Base-by-base conservation (phyloP, 2,329 filamentous ascomycete genomes). In the Claviceps maximensis region DNA sequence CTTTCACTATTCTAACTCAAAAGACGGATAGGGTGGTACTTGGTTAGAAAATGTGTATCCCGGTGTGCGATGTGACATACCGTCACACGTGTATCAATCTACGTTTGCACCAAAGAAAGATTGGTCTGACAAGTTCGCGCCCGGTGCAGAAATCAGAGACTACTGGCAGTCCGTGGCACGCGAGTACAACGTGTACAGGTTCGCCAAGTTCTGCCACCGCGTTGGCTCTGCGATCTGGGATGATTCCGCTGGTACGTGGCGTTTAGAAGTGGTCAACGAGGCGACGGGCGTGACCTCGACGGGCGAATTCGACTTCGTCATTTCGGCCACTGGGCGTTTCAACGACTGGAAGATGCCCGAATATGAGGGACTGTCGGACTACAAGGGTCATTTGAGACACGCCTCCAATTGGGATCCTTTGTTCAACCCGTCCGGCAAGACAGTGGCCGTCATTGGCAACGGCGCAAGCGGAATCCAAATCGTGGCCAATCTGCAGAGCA, bases 51-150 rank as follows among this genome's bases (percentile, higher is more conserved):
- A 78, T 52, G 62, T 71, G 4, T 86, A 85, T 56, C 82, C 82
- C 0, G 83, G 82, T 1, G 80, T 84, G 1, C 70, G 80, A 44
- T 87, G 84, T 58, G 83, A 87, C 29, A 78, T 87, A 15, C 82
- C 84, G 0, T 77, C 82, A 0, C 81, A 86, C 62, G 81, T 83
- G 21, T 88, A 88, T 59, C 83, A 87, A 61, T 78, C 77, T 8
- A 81, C 79, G 0, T 87, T 86, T 62, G 72, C 74, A 7, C 82
- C 83, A 1, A 87, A 87, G 53, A 77, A 75, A 0, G 73, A 85
- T 57, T 89, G 85, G 85, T 75, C 74, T 0, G 80, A 86, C 58
- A 74, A 82, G 55, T 88, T 86, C 60, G 78, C 84, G 0, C 77
- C 79, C 40, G 84, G 84, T 0, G 63, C 69, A 4, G 85, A 89